Conservation (phyloP, 176 grass and related monocot species). For the Lolium perenne region DNA sequence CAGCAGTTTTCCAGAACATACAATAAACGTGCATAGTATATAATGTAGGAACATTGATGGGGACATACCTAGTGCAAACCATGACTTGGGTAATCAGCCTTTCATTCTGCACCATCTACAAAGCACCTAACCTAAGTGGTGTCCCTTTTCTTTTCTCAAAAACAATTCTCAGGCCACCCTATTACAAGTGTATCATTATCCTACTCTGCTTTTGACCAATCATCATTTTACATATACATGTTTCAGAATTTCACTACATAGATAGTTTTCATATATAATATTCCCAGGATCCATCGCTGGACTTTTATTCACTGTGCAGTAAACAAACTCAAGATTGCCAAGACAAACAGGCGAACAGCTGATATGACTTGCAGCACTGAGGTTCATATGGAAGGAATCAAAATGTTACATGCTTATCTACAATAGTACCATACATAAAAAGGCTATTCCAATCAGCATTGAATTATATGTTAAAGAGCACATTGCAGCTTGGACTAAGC, state of each 20-base stretch:
- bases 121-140: neutral
- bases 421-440: neutral
- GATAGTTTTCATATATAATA: slow-evolving; percentile 17
- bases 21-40: neutral
- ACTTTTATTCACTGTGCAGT: neutral
- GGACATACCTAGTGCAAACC: neutral
- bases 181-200: slow-evolving; percentile 8
- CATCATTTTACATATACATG: neutral
- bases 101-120: slow-evolving; percentile 7
- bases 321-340: slow-evolving; percentile 26
- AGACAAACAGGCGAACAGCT: neutral
- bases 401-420: neutral
- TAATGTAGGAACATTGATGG: slow-evolving; percentile 13
- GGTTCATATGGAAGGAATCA: slow-evolving; percentile 18
- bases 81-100: neutral
- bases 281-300: neutral
- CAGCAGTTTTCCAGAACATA: slow-evolving; percentile 27
- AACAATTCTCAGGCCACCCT: neutral
- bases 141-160: slow-evolving; percentile 14
- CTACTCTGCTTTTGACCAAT: neutral
- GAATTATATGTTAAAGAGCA: neutral
- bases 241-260: slow-evolving; percentile 26
- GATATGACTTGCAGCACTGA: neutral
- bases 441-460: neutral
- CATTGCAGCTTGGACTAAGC: neutral